Evolutionary conservation across 768 basidiomycete species (phyloP), one percentile per base, ranked within the genome.

Genomic region (Mrakia blollopis): DNA sequence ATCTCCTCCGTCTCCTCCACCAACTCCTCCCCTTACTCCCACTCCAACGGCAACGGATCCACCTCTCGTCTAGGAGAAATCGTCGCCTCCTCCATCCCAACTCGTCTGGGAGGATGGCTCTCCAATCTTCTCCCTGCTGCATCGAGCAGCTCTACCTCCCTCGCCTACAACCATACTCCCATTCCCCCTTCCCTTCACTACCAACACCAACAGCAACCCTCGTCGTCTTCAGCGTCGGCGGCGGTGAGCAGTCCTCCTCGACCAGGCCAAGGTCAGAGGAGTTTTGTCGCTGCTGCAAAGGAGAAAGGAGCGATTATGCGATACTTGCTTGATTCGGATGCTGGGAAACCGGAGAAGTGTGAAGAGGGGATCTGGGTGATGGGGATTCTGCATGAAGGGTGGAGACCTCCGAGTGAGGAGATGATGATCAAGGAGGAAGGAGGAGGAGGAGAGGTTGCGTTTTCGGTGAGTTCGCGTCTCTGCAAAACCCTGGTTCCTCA

Each of bases 291-390:
- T 0, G 76, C 76, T 80, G 65, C 76, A 35, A 61, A 63, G 25
- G 91, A 92, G 85, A 91, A 91, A 82, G 92, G 91, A 3, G 89
- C 76, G 23, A 72, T 77, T 63, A 60, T 94, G 86, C 87, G 93
- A 63, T 92, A 94, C 84, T 86, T 98, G n/a, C 87, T 96, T 78
- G 95, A 98, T 84, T 89, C 89, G 80, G 95, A 98, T 83, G 89
- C 93, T 7, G 65, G 62, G 25, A 88, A 87, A 4, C 92, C 92
- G 1, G 94, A 97, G 83, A 90, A 87, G 81, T 94, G 89, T 73
- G 81, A 87, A 0, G 92, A 94, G 28, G 88, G 90, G 0, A 96
- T 98, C 39, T 97, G 94, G 94, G 84, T 97, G 2, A 86, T 97
- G 32, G 95, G 94, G 54, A 89, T 93, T 4, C 87, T 88, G 79